A percentile compares a stretch with the other conserved stretches of the same genome.
These are phyloP conservation scores for Salmacisia buchloeana DNA, from an alignment of 1,284 basidiomycete species.

Conservation along the genomic window DNA sequence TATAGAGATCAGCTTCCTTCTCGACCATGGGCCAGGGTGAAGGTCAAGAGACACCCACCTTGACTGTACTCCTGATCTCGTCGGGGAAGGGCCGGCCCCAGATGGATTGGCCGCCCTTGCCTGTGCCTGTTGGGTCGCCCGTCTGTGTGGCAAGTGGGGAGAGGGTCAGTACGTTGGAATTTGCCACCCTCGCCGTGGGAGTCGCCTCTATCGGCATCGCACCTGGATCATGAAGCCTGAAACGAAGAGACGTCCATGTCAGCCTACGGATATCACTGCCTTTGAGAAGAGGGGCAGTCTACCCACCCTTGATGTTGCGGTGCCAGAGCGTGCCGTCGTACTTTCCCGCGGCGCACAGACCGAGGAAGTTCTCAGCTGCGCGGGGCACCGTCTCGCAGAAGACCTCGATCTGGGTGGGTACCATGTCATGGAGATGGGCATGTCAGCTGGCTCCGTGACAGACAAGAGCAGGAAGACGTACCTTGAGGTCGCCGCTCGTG, in stretches of 20 bases:
- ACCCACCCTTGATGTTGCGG: slow-evolving; percentile 50
- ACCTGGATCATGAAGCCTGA: slow-evolving; percentile 93
- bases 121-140: slow-evolving; percentile 52
- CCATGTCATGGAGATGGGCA: neutral
- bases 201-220: too few species aligned
- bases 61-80: slow-evolving; percentile 82
- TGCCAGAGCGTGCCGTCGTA: slow-evolving; percentile 86
- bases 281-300: neutral
- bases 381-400: slow-evolving; percentile 95
- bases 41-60: slow-evolving; percentile 57
- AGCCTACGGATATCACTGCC: neutral
- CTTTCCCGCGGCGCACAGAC: slow-evolving; percentile 79
- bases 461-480: slow-evolving; percentile 47
- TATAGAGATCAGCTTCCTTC: neutral
- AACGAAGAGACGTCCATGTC: slow-evolving; percentile 15
- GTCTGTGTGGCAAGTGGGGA: slow-evolving; percentile 23
- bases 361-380: slow-evolving; percentile 94
- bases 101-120: slow-evolving; percentile 70
- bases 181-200: slow-evolving; percentile 60
- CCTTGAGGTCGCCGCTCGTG: slow-evolving; percentile 88
- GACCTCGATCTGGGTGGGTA: slow-evolving; percentile 70
- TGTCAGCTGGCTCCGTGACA: neutral
- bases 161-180: neutral
- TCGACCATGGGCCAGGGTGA: neutral
- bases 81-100: slow-evolving; percentile 83